Evolutionary conservation across 495 filamentous ascomycete genomes (phyloP), one percentile per base, ranked within the genome.

Genomic region (Penicillium angulare): DNA sequence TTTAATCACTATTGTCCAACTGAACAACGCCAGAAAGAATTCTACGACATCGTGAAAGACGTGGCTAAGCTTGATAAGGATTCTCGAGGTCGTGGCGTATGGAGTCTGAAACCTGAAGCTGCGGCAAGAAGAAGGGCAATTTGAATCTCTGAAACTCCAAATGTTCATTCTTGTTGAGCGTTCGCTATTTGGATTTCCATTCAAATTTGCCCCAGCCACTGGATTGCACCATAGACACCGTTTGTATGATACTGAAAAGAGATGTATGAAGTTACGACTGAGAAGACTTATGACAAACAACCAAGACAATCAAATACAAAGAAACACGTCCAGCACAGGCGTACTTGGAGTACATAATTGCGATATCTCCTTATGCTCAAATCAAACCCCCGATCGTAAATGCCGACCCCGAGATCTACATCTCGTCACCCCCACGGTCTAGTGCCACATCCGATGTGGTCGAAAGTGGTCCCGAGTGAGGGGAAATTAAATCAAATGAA

Each of bases 1-100:
- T 95, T 92, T 39, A 81, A 84, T 60, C 74, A 74, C n/a, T 82
- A 73, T 48, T 84, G 81, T 54, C 72, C 68, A 1, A 83, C 76
- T 16, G 60, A 73, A 23, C 69, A 79, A 55, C 71, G 73, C 36
- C 79, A 74, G 21, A 74, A 75, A n/a, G 82, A 86, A 58, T 87
- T 87, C 56, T 79, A 82, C 59, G 79, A 81, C 53, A 79, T 79
- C 68, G 64, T 87, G 51, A 81, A 79, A 61, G 63, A 60, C 48
- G 78, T 87, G 55, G 84, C 84, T 29, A 69, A 45, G 39, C 56
- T 88, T 48, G 75, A 74, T 36, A 78, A 79, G 16, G 69, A 70
- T 7, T 62, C 76, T 7, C 69, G 69, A 20, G 81, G 80, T 22
- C 71, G 84, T 53, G 83, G 80, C 5, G 72, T 67, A 33, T 88